Base-by-base conservation (phyloP, 129 eudicot species). In the Flaveria robusta region DNA sequence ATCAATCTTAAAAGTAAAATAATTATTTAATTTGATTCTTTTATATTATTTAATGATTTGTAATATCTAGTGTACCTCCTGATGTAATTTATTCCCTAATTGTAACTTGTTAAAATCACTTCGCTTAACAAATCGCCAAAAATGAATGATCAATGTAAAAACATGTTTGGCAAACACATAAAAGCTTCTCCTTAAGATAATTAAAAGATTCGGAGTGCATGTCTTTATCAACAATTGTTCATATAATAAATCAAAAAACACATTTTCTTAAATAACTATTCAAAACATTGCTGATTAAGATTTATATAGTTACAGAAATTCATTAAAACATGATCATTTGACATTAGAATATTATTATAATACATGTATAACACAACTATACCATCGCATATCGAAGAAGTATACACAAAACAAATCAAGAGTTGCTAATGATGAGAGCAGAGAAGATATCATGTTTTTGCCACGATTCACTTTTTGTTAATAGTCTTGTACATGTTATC, bases 401-500 rank as follows among this genome's bases (percentile, higher is more conserved):
- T 39, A 50, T 23, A 71, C 15, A n/a, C n/a, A n/a, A 70, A 74
- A 79, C 74, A 26, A 50, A 72, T 50, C 16, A 31, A 64, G 56
- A 43, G 31, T 41, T 18, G 67, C 49, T 14, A 26, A 63, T 65
- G 15, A 58, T 37, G 68, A 64, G n/a, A 12, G 69, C n/a, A 27
- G 43, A 14, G 45, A 62, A 50, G 13, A 70, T 37, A 50, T 49
- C 43, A 54, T 42, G 13, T 22, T 60, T 56, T 20, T 7, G 41
- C 18, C 41, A 27, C 77, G n/a, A 12, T 71, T 78, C 82, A 80
- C 75, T 41, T 72, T 39, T 74, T 80, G 79, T 80, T 80, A n/a
- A 80, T 29, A 42, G 77, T 80, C 79, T 73, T 54, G 83, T 80
- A 80, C 83, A 80, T 80, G 62, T 66, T 66, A 80, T 80, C 75